These are phyloP conservation scores for Venustampulla echinocandica DNA, from an alignment of 495 filamentous ascomycete genomes.

Conservation along the genomic window DNA sequence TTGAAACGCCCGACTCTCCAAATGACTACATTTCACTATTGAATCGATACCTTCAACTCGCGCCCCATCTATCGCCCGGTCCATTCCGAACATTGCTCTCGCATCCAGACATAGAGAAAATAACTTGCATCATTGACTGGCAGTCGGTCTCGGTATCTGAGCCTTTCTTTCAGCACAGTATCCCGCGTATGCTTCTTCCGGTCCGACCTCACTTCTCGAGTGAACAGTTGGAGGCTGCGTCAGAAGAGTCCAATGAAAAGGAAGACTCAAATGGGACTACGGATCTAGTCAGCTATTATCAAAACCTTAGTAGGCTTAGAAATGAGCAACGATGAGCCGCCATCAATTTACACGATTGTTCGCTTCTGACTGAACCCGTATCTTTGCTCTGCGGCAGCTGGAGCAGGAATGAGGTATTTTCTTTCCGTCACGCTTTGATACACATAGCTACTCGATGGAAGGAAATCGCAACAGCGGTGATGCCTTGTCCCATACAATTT, in stretches of 20 bases:
- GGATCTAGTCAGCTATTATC: constrained; percentile 12
- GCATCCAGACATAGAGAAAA: constrained; percentile 6
- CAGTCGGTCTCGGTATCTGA: constrained; percentile 3
- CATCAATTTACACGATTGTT: constrained; percentile 6
- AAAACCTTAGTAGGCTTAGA: constrained; percentile 6
- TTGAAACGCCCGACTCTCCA: constrained; percentile 13
- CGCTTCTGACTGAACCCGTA: constrained; percentile 21
- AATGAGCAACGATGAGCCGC: constrained; percentile 12
- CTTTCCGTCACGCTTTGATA: constrained; percentile 28
- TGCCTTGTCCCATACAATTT: constrained; percentile 29
- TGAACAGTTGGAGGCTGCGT: constrained; percentile 9
- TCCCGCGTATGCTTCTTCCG: constrained; percentile 3
- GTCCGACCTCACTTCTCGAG: neutral
- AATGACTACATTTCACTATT: constrained; percentile 14
- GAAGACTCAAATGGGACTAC: constrained; percentile 9
- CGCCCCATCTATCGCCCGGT: neutral
- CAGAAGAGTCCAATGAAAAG: constrained; percentile 3
- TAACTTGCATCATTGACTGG: constrained; percentile 5
- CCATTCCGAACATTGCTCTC: constrained; percentile 2
- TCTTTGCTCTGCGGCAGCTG: constrained; percentile 27
- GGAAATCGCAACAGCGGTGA: constrained; percentile 15
- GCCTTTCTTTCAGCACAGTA: constrained; percentile 4
- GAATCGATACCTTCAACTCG: neutral
- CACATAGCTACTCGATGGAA: constrained; percentile 21
- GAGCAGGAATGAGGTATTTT: constrained; percentile 29